Evolutionary conservation across 2,329 filamentous ascomycete species (phyloP), one percentile per base, ranked within the genome.

Genomic region (Bretziella fagacearum): DNA sequence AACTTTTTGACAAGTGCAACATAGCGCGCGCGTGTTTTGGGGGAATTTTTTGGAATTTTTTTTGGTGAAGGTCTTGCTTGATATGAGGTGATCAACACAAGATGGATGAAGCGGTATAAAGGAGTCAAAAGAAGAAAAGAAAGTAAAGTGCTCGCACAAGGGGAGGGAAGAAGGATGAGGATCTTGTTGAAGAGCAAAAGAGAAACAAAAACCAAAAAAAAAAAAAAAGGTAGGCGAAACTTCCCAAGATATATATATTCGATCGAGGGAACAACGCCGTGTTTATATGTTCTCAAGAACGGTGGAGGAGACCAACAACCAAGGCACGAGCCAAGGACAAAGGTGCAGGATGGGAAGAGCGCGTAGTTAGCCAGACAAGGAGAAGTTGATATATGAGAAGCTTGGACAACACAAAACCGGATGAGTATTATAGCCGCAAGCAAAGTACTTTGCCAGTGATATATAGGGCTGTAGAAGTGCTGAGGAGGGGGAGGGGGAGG

Each of bases 11-110:
- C 6, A 47, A 4, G 17, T 37, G 27, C 27, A 44, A 15, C 53
- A 54, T 52, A 47, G 33, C 47, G 32, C 35, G 36, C 52, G 11
- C 6, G 6, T 2, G 13, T 33, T 33, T 11, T n/a, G n/a, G n/a
- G n/a, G n/a, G n/a, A n/a, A n/a, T n/a, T n/a, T n/a, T 47, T 52
- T 7, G 7, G 23, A 6, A 3, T n/a, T 2, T 30, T 20, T 23
- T 23, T n/a, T 10, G 22, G 22, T 18, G 15, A 13, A 6, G 23
- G 11, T 17, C n/a, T 20, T 6, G 30, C 6, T 23, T 6, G 18
- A 23, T 8, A 17, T 11, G 33, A 18, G 15, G 11, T 22, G 23
- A 27, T 17, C 18, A 4, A 32, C 26, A 27, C 11, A 23, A 23
- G 4, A 33, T n/a, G 23, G 41, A 43, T 29, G n/a, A 43, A 29